phyloP scores from a whole-genome alignment of 2,329 filamentous ascomycete species.

The Spiromastix sp. region DNA sequence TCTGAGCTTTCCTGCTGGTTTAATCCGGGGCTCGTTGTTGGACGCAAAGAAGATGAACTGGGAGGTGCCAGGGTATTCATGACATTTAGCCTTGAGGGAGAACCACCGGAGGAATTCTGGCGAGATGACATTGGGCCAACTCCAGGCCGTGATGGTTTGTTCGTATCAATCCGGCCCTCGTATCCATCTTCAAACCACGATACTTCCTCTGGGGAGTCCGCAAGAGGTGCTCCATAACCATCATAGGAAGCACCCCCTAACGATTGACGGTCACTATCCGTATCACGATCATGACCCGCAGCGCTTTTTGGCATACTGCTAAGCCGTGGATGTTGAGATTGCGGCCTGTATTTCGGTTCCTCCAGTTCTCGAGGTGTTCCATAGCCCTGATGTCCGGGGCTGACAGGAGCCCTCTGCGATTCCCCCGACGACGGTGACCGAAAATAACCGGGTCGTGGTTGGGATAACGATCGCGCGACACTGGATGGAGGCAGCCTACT shows the following conservation, averaged over 20 bases:
- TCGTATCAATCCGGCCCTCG: no score
- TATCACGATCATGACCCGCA: slow-evolving; percentile 32
- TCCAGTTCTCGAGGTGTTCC: slow-evolving; percentile 28
- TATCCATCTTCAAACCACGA: slow-evolving; percentile 9
- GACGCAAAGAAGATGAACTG: slow-evolving; percentile 32
- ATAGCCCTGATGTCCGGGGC: slow-evolving; percentile 27
- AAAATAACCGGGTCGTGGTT: slow-evolving; percentile 71
- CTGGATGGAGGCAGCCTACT: slow-evolving; percentile 78
- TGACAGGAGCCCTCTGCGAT: slow-evolving; percentile 24
- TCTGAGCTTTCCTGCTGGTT: slow-evolving; percentile 54
- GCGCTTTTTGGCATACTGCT: slow-evolving; percentile 50
- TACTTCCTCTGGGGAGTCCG: slow-evolving; percentile 23
- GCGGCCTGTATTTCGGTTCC: slow-evolving; percentile 46
- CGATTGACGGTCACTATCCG: slow-evolving; percentile 18
- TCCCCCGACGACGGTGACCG: slow-evolving; percentile 59
- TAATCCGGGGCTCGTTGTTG: slow-evolving; percentile 45
- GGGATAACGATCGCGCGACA: slow-evolving; percentile 69
- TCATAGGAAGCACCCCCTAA: slow-evolving; percentile 2
- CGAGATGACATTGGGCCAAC: slow-evolving; percentile 18
- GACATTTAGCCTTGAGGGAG: slow-evolving; percentile 27
- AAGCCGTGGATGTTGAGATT: slow-evolving; percentile 66
- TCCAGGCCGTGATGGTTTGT: no score
- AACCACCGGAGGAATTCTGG: slow-evolving; percentile 26
- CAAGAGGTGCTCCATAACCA: slow-evolving; percentile 18
- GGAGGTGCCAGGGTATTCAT: slow-evolving; percentile 36